Evolutionary conservation across 2,329 filamentous ascomycete species (phyloP), one percentile per base, ranked within the genome.

Genomic region (Fusarium drepaniforme): DNA sequence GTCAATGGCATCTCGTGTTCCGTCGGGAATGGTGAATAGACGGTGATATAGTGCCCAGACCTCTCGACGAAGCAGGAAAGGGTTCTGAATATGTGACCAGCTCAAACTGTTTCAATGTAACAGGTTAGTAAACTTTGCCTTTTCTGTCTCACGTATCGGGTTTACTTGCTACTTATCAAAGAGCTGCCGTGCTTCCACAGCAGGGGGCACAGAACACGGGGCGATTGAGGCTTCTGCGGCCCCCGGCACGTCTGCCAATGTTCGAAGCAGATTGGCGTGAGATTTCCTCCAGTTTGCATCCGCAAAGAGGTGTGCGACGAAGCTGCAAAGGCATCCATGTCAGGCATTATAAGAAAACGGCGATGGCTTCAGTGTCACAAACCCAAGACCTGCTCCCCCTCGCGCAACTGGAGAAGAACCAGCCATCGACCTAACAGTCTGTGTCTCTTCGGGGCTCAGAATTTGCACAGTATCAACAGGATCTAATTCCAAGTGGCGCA

Each of bases 81-180:
- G 72, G 3, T 58, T 67, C 1, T 74, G 72, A 2, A 74, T 49
- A 23, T 74, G 71, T 5, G 71, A 30, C 71, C 71, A 74, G 1
- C 37, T 74, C 40, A 74, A n/a, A 2, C 71, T 73, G 4, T 3
- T 1, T 1, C 4, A 0, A 4, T 0, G 2, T 69, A 2, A 53
- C 18, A 42, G 13, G 1, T 13, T 6, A 21, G 49, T 2, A 33
- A n/a, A 49, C 15, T 0, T 1, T 8, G n/a, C 2, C 11, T 0
- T 11, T 0, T 0, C 8, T 1, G 2, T 6, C 40, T 44, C 8
- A 15, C 2, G 18, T 33, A 18, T 15, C 28, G 5, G 2, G 8
- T 16, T 1, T 3, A 53, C 70, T 72, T 1, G 67, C 71, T 74
- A 74, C 40, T 74, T 74, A 0, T 71, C 71, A 7, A 74, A 74